Base-by-base conservation (phyloP, 352 stramenopile genomes). In the Phytopythium boreale region DNA sequence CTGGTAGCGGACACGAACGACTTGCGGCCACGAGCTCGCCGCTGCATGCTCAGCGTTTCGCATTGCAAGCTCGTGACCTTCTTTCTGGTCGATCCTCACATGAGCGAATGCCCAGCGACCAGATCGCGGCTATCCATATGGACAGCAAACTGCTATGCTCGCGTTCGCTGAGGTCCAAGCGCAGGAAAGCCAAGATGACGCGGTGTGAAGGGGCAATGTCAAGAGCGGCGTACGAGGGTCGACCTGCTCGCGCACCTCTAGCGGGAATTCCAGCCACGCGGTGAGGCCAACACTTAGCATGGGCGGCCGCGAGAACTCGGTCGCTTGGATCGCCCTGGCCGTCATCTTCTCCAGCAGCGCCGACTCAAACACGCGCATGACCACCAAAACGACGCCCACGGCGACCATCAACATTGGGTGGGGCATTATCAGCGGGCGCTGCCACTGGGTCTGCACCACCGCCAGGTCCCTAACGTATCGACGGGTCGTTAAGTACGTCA, bases 201-300 rank as follows among this genome's bases (percentile, higher is more conserved):
- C n/a, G n/a, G n/a, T n/a, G n/a, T n/a, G n/a, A n/a, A n/a, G n/a
- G n/a, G 0, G 98, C 79, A 15, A 82, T 86, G 62, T 96, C 86
- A 17, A 96, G 58, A 6, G 85, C 79, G 57, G 72, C 78, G 46
- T 58, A 77, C 82, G 75, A 92, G 14, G 64, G 75, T 26, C 61
- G 59, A 11, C 66, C 66, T 1, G n/a, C n/a, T n/a, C n/a, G n/a
- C n/a, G n/a, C n/a, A n/a, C n/a, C n/a, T n/a, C n/a, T n/a, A n/a
- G 58, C 11, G 93, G 90, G 6, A 98, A 72, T 71, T 99, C 97
- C 19, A 99, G 72, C 97, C 97, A 99, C 17, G 98, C 65, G 10
- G 88, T 96, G 67, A 97, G 85, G 12, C 93, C 98, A 49, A 97
- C 95, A 57, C 88, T 95, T 75, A 99, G 90, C 86, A 99, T 97